Base-by-base conservation (phyloP, 371 early-diverging fungal genomes). In the Fennellomyces sp. region DNA sequence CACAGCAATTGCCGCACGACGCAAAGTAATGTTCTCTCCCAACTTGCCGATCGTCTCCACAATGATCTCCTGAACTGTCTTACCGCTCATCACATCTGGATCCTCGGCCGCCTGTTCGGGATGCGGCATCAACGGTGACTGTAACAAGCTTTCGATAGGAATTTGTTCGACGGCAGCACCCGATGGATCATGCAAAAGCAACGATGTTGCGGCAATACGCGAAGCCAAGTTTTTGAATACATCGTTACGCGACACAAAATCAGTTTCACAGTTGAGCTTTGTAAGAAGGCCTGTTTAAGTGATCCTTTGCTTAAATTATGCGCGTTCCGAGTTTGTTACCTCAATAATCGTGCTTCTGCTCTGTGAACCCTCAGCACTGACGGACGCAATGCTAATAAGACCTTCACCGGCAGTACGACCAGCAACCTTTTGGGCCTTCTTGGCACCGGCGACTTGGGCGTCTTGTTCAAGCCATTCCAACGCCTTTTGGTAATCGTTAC, bases 241-340 rank as follows among this genome's bases (percentile, higher is more conserved):
- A 35, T 81, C 82, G 63, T 89, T 89, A 59, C 93, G 84, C 10
- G 94, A 89, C 7, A 96, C 97, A 81, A 97, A 97, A 70, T 97
- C 97, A 0, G 97, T 95, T 73, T 97, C 97, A 62, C 94, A 94
- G 75, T 92, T 91, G 53, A 94, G 66, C 87, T 93, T n/a, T n/a
- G n/a, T 31, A 19, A 47, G 48, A 47, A 47, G 21, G 21, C n/a
- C n/a, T n/a, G n/a, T n/a, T n/a, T n/a, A n/a, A n/a, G n/a, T n/a
- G n/a, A n/a, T n/a, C n/a, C n/a, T n/a, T n/a, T n/a, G n/a, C n/a
- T n/a, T n/a, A n/a, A n/a, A n/a, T n/a, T n/a, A n/a, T n/a, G n/a
- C n/a, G n/a, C n/a, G n/a, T n/a, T n/a, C n/a, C n/a, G n/a, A n/a
- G n/a, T n/a, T n/a, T n/a, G n/a, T n/a, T 81, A 89, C 90, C 78